Evolutionary conservation across 495 filamentous ascomycete species (phyloP).

Genomic region (Patellaria atrata): DNA sequence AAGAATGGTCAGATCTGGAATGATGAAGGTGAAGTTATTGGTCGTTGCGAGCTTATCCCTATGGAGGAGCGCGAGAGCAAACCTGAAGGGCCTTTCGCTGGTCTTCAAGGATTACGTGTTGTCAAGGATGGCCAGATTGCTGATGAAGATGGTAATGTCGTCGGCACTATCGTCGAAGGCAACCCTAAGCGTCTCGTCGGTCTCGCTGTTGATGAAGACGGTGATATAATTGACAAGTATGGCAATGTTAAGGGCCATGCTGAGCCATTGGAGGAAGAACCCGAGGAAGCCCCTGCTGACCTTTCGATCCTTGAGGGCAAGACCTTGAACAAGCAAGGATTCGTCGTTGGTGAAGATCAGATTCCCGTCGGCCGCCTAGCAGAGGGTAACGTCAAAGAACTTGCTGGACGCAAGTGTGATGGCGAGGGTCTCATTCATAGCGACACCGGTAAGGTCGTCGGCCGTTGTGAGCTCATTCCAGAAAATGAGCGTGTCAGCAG

Average conservation of each 20-base stretch:
- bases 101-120: constrained; percentile 54
- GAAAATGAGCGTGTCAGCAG: constrained; percentile 54
- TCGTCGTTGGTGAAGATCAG: constrained; percentile 54
- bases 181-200: constrained; percentile 60
- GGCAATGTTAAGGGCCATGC: constrained; percentile 55
- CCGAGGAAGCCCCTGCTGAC: constrained; percentile 34
- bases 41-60: constrained; percentile 58
- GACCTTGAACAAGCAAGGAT: constrained; percentile 70
- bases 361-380: constrained; percentile 56
- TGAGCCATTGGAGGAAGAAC: constrained; percentile 39
- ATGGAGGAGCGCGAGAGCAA: constrained; percentile 56
- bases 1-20: constrained; percentile 63
- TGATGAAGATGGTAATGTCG: constrained; percentile 49
- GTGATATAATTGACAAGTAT: constrained; percentile 66
- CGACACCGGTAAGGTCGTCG: constrained; percentile 57
- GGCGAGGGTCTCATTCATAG: constrained; percentile 61
- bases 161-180: constrained; percentile 64
- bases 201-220: constrained; percentile 67
- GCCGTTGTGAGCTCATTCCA: constrained; percentile 61
- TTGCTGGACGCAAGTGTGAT: constrained; percentile 55
- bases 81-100: constrained; percentile 59
- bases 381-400: constrained; percentile 53
- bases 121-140: constrained; percentile 55
- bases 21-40: constrained; percentile 56
- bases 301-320: constrained; percentile 51